Base-by-base conservation (phyloP, 148 eudicot species). In the Pharnaceum exiguum region DNA sequence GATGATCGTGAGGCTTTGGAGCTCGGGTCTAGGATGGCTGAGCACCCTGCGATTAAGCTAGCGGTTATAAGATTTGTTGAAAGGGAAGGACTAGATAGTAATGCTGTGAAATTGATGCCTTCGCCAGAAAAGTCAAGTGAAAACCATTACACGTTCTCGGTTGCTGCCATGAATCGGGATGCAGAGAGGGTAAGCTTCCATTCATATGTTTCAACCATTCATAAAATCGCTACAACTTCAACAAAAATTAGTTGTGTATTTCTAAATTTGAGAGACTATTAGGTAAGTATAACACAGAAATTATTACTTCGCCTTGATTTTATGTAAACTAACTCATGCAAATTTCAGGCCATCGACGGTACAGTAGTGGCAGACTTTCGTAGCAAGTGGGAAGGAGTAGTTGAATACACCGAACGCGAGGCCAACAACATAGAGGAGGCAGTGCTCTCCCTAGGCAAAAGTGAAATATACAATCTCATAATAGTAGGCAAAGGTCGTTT, bases 1-100 rank as follows among this genome's bases (percentile, higher is more conserved):
- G 83, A 83, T 25, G 81, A 80, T 59, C 56, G 89, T 1, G 81
- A 72, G 75, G 86, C 79, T 0, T 46, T 83, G 48, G 75, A 71
- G 43, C 39, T 80, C 10, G 83, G 81, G 2, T 66, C 71, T 1
- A 74, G 81, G 47, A 83, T 83, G 79, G 85, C 77, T 0, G 79
- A 77, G 33, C 89, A 83, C 45, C 89, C 85, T 0, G 66, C 63
- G 1, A 50, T 75, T 60, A 66, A 58, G 51, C 77, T 77, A 48
- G 52, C 71, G 3, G 61, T 83, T 21, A 42, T 63, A 7, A 77
- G 79, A 42, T 75, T 75, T 15, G 31, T 39, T 0, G 64, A 72
- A 28, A 49, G 5, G 9, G 38, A 45, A 8, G 16, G 21, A 5
- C 22, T 5, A 5, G 63, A 39, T 8, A 39, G 30, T 5, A 61